Conservation (phyloP, 768 basidiomycete genomes). For the Gymnopilus junonius region DNA sequence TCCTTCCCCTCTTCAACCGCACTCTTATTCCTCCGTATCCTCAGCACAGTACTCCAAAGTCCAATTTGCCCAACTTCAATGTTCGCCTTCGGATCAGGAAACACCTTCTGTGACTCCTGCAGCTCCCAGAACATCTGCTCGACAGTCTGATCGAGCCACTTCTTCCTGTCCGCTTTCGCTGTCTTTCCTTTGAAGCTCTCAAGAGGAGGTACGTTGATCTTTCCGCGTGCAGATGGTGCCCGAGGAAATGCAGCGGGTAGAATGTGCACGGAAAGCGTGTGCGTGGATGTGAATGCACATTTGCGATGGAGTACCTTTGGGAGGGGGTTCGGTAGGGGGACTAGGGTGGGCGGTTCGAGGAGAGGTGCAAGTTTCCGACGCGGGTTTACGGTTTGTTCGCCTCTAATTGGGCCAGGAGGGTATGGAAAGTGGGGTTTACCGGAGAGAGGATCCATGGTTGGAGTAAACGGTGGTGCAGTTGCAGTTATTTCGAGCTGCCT, state of each 20-base stretch:
- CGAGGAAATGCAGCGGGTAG: slow-evolving; percentile 28
- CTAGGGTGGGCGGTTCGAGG: slow-evolving; percentile 11
- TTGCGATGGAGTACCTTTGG: slow-evolving; percentile 16
- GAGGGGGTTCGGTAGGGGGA: slow-evolving; percentile 18
- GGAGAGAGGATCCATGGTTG: slow-evolving; percentile 22
- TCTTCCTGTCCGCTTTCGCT: slow-evolving; percentile 22
- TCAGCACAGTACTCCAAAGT: slow-evolving; percentile 25
- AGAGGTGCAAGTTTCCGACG: slow-evolving; percentile 22
- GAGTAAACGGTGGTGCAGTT: background rate
- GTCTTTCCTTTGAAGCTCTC: slow-evolving; percentile 17
- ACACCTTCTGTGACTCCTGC: slow-evolving; percentile 17
- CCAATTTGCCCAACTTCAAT: slow-evolving; percentile 17
- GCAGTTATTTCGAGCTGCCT: background rate
- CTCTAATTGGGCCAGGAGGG: slow-evolving; percentile 16
- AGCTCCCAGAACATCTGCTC: slow-evolving; percentile 22
- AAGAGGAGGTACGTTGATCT: slow-evolving; percentile 19
- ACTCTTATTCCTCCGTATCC: slow-evolving; percentile 23
- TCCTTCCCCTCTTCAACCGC: slow-evolving; percentile 6
- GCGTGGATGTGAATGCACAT: slow-evolving; percentile 22
- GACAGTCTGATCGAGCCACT: slow-evolving; percentile 18
- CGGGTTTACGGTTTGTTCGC: slow-evolving; percentile 21
- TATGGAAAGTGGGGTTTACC: slow-evolving; percentile 22
- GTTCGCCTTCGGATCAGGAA: slow-evolving; percentile 16
- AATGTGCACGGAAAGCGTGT: slow-evolving; percentile 27
- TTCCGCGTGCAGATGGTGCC: slow-evolving; percentile 17